Conservation (phyloP, 139 green algal genomes). For the Ettlia oleoabundans region DNA sequence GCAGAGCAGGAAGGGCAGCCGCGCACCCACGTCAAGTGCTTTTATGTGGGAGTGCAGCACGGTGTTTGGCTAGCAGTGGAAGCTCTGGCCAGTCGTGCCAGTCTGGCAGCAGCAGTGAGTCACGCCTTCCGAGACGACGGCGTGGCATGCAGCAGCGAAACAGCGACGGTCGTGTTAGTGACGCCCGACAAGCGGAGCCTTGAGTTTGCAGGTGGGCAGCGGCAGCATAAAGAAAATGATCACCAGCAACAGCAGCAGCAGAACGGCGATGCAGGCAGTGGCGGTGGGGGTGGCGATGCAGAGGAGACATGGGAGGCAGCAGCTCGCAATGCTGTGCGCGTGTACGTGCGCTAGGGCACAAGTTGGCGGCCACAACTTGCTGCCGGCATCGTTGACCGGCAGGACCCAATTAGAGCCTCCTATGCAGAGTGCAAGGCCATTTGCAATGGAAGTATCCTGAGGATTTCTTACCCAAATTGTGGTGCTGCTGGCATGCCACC, state of each 20-base stretch:
- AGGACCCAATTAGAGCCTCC: no score
- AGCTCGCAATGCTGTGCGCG: slow-evolving; percentile 15
- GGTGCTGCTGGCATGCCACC: no score
- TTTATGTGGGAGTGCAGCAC: slow-evolving; percentile 69
- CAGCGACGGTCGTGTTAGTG: slow-evolving; percentile 63
- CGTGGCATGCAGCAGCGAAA: slow-evolving; percentile 53
- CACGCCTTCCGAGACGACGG: slow-evolving; percentile 60
- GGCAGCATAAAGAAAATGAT: not conserved
- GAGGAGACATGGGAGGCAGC: slow-evolving; percentile 20
- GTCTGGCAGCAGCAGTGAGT: slow-evolving; percentile 63
- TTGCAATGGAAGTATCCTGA: no score
- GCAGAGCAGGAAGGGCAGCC: not conserved
- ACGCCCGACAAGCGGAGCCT: slow-evolving; percentile 12
- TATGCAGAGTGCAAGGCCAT: no score
- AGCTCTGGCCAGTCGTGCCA: slow-evolving; percentile 47
- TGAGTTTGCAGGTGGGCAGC: not conserved
- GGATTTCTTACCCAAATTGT: no score
- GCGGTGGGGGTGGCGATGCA: not conserved
- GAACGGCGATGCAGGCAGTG: not conserved
- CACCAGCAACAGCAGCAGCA: slow-evolving; percentile 1
- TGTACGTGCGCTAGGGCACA: slow-evolving; percentile 37
- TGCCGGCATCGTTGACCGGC: no score
- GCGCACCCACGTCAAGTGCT: slow-evolving; percentile 66
- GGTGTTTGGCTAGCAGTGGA: slow-evolving; percentile 53
- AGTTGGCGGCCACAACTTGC: no score